Conservation (phyloP, 2,329 filamentous ascomycete genomes). For the Botrytis fabae region DNA sequence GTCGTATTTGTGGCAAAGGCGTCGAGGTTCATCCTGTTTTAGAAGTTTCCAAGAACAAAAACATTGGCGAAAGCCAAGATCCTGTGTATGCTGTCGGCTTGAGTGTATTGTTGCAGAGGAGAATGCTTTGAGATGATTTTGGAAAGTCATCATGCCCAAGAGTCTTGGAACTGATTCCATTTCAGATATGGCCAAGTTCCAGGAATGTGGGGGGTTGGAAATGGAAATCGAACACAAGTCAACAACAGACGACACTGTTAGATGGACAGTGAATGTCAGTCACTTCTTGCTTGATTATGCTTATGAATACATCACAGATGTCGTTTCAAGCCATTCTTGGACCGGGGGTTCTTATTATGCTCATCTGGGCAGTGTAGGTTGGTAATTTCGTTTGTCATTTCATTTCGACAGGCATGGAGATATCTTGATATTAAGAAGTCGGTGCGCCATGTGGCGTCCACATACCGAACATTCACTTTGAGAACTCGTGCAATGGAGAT, state of each 20-base stretch:
- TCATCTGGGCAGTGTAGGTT: neutral
- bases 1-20: neutral
- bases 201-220: neutral
- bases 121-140: neutral
- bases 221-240: neutral
- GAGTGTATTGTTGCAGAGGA: neutral
- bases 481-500: neutral
- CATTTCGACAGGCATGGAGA: neutral
- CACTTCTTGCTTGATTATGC: neutral
- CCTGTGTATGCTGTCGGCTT: neutral
- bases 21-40: neutral
- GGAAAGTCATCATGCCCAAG: conserved; percentile 2
- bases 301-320: neutral
- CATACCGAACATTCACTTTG: neutral
- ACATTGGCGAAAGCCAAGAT: neutral
- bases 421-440: neutral
- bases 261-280: neutral
- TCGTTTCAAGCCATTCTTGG: neutral
- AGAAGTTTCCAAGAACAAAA: neutral
- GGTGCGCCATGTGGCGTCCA: conserved; percentile 9
- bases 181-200: neutral
- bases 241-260: neutral
- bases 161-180: neutral
- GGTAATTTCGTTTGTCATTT: neutral
- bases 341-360: neutral